These are phyloP conservation scores for Myxozyma lipomycoides DNA, from an alignment of 805 yeast genomes.

Conservation along the genomic window DNA sequence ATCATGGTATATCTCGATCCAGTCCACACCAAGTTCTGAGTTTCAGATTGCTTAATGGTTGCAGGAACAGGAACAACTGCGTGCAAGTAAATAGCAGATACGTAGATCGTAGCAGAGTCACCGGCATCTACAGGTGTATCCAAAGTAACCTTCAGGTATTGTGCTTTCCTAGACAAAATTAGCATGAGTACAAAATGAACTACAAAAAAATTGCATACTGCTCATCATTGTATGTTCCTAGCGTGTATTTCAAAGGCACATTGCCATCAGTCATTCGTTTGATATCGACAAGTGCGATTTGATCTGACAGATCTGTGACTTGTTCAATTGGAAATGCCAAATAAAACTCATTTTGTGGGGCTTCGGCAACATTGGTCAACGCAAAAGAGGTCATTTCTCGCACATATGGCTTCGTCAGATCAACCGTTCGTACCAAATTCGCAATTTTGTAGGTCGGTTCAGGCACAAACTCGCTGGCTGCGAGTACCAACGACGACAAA, in stretches of 20 bases:
- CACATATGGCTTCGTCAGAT: conserved; percentile 61
- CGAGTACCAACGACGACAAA: neutral
- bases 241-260: neutral
- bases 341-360: conserved; percentile 54
- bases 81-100: conserved; percentile 49
- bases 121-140: conserved; percentile 68
- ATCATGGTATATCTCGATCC: conserved; percentile 56
- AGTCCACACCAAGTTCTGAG: conserved; percentile 55
- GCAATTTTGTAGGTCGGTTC: conserved; percentile 7
- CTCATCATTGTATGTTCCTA: neutral
- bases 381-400: conserved; percentile 57
- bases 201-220: conserved; percentile 3
- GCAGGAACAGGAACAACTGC: conserved; percentile 60
- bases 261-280: conserved; percentile 8
- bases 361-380: conserved; percentile 54
- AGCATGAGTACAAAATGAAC: neutral
- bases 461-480: conserved; percentile 1
- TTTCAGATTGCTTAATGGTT: conserved; percentile 52
- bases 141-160: conserved; percentile 5
- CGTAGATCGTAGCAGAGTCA: conserved; percentile 46
- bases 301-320: neutral
- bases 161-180: conserved; percentile 2
- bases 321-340: conserved; percentile 53
- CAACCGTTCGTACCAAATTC: conserved; percentile 54
- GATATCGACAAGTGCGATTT: conserved; percentile 15